These are phyloP conservation scores for Hyphopichia buzzinii DNA, from an alignment of 1,139 yeast genomes.

Conservation along the genomic window DNA sequence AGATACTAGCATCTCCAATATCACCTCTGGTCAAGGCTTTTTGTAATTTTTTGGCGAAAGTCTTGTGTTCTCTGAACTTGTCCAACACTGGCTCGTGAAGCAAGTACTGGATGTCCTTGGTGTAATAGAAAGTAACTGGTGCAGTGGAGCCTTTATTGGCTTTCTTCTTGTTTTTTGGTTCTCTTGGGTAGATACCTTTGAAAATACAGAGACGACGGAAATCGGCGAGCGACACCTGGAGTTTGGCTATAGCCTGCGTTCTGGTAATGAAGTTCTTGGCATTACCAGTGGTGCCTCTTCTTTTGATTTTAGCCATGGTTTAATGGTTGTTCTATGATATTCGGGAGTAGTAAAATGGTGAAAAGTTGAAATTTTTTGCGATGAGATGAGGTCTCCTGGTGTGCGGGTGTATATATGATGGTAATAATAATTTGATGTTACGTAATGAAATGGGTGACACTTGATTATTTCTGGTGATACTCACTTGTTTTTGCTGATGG, in stretches of 20 bases:
- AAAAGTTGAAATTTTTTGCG: neutral
- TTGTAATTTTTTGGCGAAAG: conserved; percentile 87
- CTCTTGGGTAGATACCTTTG: conserved; percentile 95
- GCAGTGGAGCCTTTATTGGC: conserved; percentile 97
- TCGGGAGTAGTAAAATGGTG: neutral
- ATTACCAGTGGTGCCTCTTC: conserved; percentile 83
- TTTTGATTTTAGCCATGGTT: conserved; percentile 50
- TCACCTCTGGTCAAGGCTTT: conserved; percentile 93
- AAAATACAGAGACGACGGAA: conserved; percentile 96
- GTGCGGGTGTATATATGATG: too few relatives aligned
- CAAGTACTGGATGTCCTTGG: conserved; percentile 91
- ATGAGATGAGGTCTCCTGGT: neutral
- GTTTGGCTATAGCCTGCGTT: conserved; percentile 89
- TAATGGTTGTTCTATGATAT: too few relatives aligned
- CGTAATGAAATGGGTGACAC: too few relatives aligned
- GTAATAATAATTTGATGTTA: too few relatives aligned
- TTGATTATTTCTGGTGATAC: too few relatives aligned
- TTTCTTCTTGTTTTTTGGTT: conserved; percentile 93
- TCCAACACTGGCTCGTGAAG: conserved; percentile 92
- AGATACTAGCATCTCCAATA: conserved; percentile 78
- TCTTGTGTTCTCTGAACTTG: conserved; percentile 93
- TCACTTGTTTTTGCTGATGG: too few relatives aligned
- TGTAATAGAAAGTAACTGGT: conserved; percentile 90
- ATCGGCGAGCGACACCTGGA: conserved; percentile 95
- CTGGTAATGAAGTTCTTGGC: conserved; percentile 92